Conservation (phyloP, 1,284 basidiomycete species). For the Crepidotus sp. region DNA sequence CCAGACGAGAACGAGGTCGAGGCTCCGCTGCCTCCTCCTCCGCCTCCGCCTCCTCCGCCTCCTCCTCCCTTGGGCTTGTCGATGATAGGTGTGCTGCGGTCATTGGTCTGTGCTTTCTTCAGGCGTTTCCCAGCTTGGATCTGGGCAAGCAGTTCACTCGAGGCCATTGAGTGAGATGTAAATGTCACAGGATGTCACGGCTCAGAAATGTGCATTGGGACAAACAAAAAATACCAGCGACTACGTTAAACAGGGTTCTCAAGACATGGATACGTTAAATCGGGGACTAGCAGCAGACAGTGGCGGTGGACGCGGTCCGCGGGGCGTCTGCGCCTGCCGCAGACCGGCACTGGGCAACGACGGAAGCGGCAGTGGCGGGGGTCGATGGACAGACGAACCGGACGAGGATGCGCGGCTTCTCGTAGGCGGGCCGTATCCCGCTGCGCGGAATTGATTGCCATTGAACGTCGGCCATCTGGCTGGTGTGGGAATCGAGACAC, state of each 20-base stretch:
- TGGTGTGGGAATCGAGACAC: constrained; percentile 6
- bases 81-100: constrained; percentile 66
- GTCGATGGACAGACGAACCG: constrained; percentile 10
- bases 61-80: constrained; percentile 43
- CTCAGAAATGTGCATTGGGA: no score
- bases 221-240: no score
- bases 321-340: constrained; percentile 1
- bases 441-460: constrained; percentile 11
- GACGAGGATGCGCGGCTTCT: constrained; percentile 8
- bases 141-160: constrained; percentile 60
- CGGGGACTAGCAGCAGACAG: constrained; percentile 7
- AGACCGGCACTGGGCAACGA: constrained; percentile 5
- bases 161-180: constrained; percentile 61
- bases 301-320: constrained; percentile 12
- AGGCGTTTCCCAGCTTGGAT: constrained; percentile 74
- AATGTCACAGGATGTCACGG: no score
- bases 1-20: constrained; percentile 23
- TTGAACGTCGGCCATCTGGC: constrained; percentile 18
- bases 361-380: constrained; percentile 9
- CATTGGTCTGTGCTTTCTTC: constrained; percentile 77
- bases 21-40: constrained; percentile 32
- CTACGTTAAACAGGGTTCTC: no score
- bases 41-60: constrained; percentile 32
- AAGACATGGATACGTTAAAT: background rate
- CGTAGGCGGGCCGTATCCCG: constrained; percentile 6